These are phyloP conservation scores for Vaccinium myrtillus DNA, from an alignment of 148 eudicot species.

Conservation along the genomic window DNA sequence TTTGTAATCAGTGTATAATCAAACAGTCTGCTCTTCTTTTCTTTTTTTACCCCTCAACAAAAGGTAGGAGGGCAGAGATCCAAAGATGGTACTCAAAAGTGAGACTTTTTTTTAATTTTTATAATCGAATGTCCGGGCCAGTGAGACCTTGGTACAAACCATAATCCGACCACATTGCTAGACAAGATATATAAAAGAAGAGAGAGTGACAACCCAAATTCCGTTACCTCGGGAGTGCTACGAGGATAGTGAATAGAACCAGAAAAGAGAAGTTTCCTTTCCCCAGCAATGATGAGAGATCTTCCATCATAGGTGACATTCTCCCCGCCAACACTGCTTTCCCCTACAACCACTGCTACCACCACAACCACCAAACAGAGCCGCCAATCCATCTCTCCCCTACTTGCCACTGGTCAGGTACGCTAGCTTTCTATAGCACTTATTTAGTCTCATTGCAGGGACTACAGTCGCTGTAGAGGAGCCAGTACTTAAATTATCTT, in stretches of 20 bases:
- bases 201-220: neutral
- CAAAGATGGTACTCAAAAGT: neutral
- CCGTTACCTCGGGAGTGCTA: conserved; percentile 69
- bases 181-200: neutral
- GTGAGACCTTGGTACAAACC: neutral
- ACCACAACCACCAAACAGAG: conserved; percentile 1
- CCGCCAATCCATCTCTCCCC: conserved; percentile 12
- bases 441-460: neutral
- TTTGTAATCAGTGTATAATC: neutral
- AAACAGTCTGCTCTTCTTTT: neutral
- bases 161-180: neutral
- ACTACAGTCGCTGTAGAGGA: neutral
- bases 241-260: conserved; percentile 92
- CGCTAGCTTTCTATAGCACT: neutral
- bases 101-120: no score
- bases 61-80: neutral
- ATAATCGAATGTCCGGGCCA: no score
- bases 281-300: conserved; percentile 61
- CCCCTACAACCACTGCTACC: neutral
- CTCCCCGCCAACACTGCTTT: conserved; percentile 9
- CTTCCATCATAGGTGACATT: conserved; percentile 70
- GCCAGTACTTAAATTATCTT: neutral
- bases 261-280: conserved; percentile 61
- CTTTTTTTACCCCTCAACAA: neutral
- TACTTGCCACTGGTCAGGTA: neutral